Base-by-base conservation (phyloP, 148 eudicot species). In the Polygonum aviculare region DNA sequence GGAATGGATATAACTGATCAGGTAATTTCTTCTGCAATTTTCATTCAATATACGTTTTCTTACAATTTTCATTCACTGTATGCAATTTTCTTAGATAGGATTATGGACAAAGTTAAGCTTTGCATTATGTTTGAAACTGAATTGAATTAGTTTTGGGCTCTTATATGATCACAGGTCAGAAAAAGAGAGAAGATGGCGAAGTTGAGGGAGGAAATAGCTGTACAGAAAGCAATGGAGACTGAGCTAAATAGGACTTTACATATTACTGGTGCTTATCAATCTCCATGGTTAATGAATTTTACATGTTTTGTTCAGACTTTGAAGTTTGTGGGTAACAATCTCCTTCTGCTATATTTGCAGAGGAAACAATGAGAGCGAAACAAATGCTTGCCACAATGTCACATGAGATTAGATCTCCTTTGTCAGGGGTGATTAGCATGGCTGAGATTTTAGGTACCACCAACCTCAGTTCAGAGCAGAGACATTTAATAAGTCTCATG, bases 311-410 rank as follows among this genome's bases (percentile, higher is more conserved):
- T 38, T 5, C 31, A 67, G 40, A 40, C 51, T 31, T 65, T 75
- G 40, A 81, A 63, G 35, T 75, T 75, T 76, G 67, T 72, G 31
- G 55, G 49, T 38, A 67, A 67, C 21, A 16, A 15, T 36, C 7
- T 19, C 11, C 79, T 26, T 40, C 38, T 31, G 78, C 38, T 39
- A 74, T 78, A 73, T 74, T 74, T 70, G 74, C 82, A 94, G 98
- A 94, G 97, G 97, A 94, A 90, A 90, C 94, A 33, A 94, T 94
- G 98, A 81, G 98, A 78, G 97, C 94, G 18, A 94, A 94, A 79
- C 88, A 94, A 84, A 90, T 90, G 97, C 86, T 94, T 38, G 98
- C 98, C 35, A 94, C 98, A 63, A 94, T 94, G 98, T 94, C 98
- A 36, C 98, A 94, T 78, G 98, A 94, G 84, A 94, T 94, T 83